Percentiles rank a stretch among this genome's conserved stretches.
Conservation (phyloP, 345 rosid species). For the Murraya koenigii region DNA sequence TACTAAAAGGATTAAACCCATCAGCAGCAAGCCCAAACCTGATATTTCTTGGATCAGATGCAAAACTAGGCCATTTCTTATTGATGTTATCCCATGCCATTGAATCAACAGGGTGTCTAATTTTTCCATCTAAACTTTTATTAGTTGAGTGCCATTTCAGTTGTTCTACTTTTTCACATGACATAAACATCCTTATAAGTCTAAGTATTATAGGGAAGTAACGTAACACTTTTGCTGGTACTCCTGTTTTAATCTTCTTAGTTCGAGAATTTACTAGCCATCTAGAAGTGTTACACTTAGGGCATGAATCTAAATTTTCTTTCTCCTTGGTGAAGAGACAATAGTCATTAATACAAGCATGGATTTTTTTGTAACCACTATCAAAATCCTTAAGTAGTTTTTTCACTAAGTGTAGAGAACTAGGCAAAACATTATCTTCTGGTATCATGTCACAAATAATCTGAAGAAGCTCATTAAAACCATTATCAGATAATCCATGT, state of each 20-base stretch:
- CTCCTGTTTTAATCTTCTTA: neutral
- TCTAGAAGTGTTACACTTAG: neutral
- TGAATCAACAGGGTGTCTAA: neutral
- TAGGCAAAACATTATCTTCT: neutral
- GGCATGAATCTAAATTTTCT: neutral
- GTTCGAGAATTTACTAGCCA: neutral
- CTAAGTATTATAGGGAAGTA: neutral
- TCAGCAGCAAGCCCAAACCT: neutral
- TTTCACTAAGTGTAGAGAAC: neutral
- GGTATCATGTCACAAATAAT: neutral
- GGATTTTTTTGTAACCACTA: neutral
- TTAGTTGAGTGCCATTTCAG: neutral
- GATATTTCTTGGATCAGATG: neutral
- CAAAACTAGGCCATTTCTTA: neutral
- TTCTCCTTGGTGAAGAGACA: neutral
- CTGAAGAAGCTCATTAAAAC: neutral
- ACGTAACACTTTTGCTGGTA: neutral
- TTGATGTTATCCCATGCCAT: neutral
- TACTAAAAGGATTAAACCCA: neutral
- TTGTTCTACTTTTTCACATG: neutral
- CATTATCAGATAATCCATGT: neutral
- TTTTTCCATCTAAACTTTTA: neutral
- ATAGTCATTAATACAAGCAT: neutral
- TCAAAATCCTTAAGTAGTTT: neutral
- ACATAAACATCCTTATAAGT: neutral